Evolutionary conservation across 2,329 filamentous ascomycete species (phyloP), one percentile per base, ranked within the genome.

Genomic region (Sordariomycetes sp.): DNA sequence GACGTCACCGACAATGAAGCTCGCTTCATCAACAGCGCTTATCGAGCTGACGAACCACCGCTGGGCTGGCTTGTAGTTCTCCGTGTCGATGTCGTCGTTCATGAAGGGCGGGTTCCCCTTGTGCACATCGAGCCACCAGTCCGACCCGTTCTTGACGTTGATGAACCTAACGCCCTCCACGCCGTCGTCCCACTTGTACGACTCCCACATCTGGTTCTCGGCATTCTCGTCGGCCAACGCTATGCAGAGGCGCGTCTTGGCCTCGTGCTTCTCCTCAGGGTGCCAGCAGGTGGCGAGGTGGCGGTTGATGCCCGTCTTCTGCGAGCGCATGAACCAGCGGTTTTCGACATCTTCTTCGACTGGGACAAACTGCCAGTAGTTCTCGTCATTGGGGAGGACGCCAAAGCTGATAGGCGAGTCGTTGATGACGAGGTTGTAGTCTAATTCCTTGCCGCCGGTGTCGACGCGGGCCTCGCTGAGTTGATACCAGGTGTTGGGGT

Each of bases 391-490:
- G 8, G 52, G 32, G 56, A 61, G 62, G 3, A 69, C 65, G 51
- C 60, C 59, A 39, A 69, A 58, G 13, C 39, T 25, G 2, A 52
- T 17, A 13, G 51, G 28, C 24, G 57, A 20, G 17, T 50, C 50
- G 13, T 17, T 50, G 4, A 57, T 39, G 20, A 55, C 50, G 34
- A 65, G 56, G 45, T 59, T 64, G 56, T 57, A 53, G 3, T 39
- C n/a, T n/a, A 71, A 65, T 0, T 59, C 50, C 13, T 59, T 60
- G 12, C 60, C 57, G 25, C 64, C 62, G 15, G 62, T 60, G 58
- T 69, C 68, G n/a, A 70, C 67, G n/a, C 68, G 66, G 13, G 58
- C 61, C 57, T 71, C 69, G 3, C 64, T 66, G n/a, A 71, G 45
- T 50, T 68, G 63, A 58, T 68, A 70, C 69, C 69, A 72, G 20